phyloP scores from a whole-genome alignment of 306 rosid species.

The Rosa chinensis region DNA sequence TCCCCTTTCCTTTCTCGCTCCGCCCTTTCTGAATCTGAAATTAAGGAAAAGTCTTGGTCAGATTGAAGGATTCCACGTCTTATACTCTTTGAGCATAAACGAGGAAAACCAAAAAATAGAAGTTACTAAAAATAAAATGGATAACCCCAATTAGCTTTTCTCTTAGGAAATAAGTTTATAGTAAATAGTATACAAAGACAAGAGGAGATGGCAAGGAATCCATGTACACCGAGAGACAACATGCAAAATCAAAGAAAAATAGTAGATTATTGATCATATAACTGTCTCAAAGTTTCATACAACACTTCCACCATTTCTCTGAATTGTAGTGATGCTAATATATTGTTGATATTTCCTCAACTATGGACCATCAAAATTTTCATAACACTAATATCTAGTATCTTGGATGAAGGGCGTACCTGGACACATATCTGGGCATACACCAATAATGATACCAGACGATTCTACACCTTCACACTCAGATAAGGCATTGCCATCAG shows the following conservation, averaged over 20 bases:
- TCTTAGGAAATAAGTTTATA: neutral
- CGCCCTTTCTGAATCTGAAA: slow-evolving; percentile 84
- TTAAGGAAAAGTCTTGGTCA: slow-evolving; percentile 6
- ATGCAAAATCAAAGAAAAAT: neutral
- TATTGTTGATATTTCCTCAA: neutral
- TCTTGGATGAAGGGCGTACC: slow-evolving; percentile 51
- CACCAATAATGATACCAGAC: slow-evolving; percentile 66
- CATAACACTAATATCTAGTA: neutral
- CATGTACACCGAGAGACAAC: neutral
- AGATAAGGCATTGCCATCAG: slow-evolving; percentile 38
- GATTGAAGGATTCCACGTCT: neutral
- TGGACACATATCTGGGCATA: slow-evolving; percentile 97
- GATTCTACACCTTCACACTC: slow-evolving; percentile 56
- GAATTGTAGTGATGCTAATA: neutral
- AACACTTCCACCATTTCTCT: neutral
- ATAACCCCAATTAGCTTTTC: neutral
- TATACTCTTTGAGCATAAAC: slow-evolving; percentile 10
- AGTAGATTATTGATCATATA: neutral
- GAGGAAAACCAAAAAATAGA: slow-evolving; percentile 7
- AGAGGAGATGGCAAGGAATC: neutral
- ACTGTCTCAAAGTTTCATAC: neutral
- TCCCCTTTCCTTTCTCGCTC: slow-evolving; percentile 99
- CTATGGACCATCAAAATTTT: neutral
- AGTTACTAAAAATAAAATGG: neutral
- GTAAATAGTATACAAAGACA: neutral